Percentiles rank a stretch among this genome's conserved stretches.
Evolutionary conservation across 768 basidiomycete genomes (phyloP).

Genomic region (Peribolospora baueri): DNA sequence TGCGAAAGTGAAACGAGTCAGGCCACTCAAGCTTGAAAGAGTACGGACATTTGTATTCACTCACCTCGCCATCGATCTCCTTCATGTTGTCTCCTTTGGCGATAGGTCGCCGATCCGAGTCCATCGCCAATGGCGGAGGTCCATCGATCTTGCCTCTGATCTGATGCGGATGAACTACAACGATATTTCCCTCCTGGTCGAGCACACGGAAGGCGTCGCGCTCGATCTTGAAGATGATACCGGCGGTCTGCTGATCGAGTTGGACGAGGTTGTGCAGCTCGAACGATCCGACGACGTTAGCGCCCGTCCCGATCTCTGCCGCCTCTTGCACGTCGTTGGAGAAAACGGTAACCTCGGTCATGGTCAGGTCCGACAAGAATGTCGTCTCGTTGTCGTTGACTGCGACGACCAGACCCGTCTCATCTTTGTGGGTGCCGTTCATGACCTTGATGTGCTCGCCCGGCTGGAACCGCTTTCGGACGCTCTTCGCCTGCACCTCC

Average conservation of each 20-base stretch:
- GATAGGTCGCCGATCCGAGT: conserved; percentile 67
- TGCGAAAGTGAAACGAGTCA: neutral
- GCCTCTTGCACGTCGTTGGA: conserved; percentile 91
- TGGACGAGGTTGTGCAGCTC: conserved; percentile 92
- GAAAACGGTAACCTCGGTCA: conserved; percentile 94
- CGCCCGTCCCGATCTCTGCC: conserved; percentile 81
- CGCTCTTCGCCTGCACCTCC: conserved; percentile 62
- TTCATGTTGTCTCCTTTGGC: conserved; percentile 74
- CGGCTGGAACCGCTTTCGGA: conserved; percentile 81
- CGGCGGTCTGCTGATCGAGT: conserved; percentile 84
- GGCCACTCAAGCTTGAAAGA: neutral
- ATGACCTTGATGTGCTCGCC: conserved; percentile 99
- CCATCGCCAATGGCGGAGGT: conserved; percentile 60
- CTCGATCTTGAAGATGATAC: conserved; percentile 93
- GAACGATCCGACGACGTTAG: conserved; percentile 73
- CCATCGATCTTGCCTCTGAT: conserved; percentile 58
- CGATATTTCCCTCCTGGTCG: conserved; percentile 76
- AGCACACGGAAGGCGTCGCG: conserved; percentile 85
- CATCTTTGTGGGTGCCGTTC: conserved; percentile 77
- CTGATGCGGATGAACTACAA: conserved; percentile 75
- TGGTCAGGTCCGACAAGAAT: conserved; percentile 87
- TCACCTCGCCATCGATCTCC: conserved; percentile 66
- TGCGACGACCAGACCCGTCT: conserved; percentile 85
- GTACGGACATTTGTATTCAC: conserved; percentile 10
- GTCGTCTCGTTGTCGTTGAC: conserved; percentile 67